Percentiles rank a stretch among this genome's conserved stretches.
These are phyloP conservation scores for Puccinia coronata DNA, from an alignment of 1,284 basidiomycete species.

Conservation along the genomic window DNA sequence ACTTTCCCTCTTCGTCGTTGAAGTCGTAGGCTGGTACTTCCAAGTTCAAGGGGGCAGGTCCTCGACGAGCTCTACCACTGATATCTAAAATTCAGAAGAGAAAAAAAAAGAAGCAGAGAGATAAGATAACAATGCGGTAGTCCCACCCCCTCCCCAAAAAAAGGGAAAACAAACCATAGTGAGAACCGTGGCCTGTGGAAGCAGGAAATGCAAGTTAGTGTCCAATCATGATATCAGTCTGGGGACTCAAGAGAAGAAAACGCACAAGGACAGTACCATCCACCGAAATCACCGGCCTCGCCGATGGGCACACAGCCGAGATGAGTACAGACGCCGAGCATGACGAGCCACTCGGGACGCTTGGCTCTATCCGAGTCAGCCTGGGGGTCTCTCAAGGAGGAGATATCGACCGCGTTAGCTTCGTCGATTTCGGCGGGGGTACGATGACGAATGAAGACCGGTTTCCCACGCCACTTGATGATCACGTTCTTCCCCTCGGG, in stretches of 20 bases:
- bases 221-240: constrained; percentile 11
- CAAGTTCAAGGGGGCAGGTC: constrained; percentile 81
- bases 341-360: constrained; percentile 96
- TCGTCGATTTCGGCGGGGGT: constrained; percentile 90
- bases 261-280: constrained; percentile 66
- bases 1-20: constrained; percentile 59
- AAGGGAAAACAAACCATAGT: constrained; percentile 60
- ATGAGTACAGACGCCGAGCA: constrained; percentile 98
- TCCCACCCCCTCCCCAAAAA: too few species aligned
- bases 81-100: constrained; percentile 62
- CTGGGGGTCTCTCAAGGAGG: constrained; percentile 87
- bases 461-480: constrained; percentile 99
- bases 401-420: constrained; percentile 81
- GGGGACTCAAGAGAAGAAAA: background rate
- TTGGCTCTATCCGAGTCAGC: constrained; percentile 82
- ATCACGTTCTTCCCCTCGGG: constrained; percentile 90
- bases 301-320: constrained; percentile 96
- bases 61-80: constrained; percentile 82
- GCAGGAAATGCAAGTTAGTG: constrained; percentile 65
- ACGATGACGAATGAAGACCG: constrained; percentile 97
- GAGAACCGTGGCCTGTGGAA: constrained; percentile 96
- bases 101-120: constrained; percentile 42
- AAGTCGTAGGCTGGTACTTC: constrained; percentile 67
- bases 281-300: constrained; percentile 92
- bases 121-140: background rate